Conservation (phyloP, 1,139 yeast species). For the Candida sp. region DNA sequence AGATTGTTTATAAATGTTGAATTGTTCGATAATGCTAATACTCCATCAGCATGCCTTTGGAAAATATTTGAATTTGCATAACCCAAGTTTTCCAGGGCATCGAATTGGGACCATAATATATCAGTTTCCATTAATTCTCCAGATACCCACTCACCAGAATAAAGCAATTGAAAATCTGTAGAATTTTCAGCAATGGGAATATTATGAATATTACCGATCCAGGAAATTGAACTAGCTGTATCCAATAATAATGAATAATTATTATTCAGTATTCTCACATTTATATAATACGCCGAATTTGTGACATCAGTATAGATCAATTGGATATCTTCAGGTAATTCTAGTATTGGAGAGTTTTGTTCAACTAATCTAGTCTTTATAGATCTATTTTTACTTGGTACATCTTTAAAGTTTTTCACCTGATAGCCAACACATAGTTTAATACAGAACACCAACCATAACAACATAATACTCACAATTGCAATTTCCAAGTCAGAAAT, state of each 20-base stretch:
- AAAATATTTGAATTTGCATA: slow-evolving; percentile 1
- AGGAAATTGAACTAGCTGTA: slow-evolving; percentile 63
- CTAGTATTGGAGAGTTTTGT: slow-evolving; percentile 1
- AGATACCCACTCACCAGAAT: background rate
- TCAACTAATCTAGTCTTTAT: background rate
- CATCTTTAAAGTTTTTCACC: background rate
- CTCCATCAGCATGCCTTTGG: slow-evolving; percentile 1
- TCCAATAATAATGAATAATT: slow-evolving; percentile 53
- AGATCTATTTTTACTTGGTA: background rate
- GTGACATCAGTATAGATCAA: slow-evolving; percentile 22
- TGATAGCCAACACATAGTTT: background rate
- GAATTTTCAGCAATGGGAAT: slow-evolving; percentile 2
- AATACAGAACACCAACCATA: background rate
- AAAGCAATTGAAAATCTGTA: background rate
- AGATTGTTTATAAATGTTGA: background rate
- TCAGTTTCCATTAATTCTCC: background rate
- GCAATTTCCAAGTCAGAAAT: background rate
- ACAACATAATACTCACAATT: background rate
- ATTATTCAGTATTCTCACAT: slow-evolving; percentile 13
- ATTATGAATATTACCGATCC: slow-evolving; percentile 51
- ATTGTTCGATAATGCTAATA: background rate
- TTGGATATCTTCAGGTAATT: slow-evolving; percentile 17
- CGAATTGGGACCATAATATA: background rate
- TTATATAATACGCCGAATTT: slow-evolving; percentile 24
- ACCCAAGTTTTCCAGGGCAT: background rate